Conservation (phyloP, 441 rosid genomes). For the Pelargonium cotyledonis region DNA sequence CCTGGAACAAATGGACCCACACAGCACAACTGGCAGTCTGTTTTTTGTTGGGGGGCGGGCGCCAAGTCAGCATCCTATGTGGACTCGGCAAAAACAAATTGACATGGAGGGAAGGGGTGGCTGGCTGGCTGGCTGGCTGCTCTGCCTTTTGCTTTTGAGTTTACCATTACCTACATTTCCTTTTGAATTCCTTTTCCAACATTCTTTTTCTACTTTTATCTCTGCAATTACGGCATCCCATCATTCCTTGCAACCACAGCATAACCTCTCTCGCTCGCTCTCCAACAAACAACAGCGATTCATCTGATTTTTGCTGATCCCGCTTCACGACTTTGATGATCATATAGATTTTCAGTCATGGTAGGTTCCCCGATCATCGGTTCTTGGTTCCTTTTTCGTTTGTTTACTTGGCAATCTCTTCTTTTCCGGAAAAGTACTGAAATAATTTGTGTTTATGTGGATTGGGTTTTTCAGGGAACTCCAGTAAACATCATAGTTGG, state of each 20-base stretch:
- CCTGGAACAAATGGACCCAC: neutral
- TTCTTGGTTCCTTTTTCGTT: neutral
- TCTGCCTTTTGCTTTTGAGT: conserved; percentile 19
- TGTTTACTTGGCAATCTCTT: conserved; percentile 4
- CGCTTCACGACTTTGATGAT: conserved; percentile 11
- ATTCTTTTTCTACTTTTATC: conserved; percentile 17
- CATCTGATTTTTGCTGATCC: neutral
- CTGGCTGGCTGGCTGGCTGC: conserved; percentile 10
- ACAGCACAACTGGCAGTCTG: conserved; percentile 4
- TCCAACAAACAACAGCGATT: neutral
- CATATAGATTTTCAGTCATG: conserved; percentile 19
- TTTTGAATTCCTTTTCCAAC: conserved; percentile 20
- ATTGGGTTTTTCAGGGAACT: conserved; percentile 30
- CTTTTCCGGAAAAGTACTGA: neutral
- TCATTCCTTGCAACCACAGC: neutral
- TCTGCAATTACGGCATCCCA: conserved; percentile 16
- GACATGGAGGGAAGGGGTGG: conserved; percentile 15
- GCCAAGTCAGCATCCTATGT: conserved; percentile 18
- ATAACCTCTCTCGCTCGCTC: conserved; percentile 9
- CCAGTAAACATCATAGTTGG: conserved; percentile 60
- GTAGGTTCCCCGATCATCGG: conserved; percentile 15
- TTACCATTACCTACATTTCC: conserved; percentile 20
- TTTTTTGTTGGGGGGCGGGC: neutral
- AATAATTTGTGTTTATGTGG: neutral
- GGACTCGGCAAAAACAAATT: conserved; percentile 11